Base-by-base conservation (phyloP, 129 eudicot genomes). In the Ambrosia trifida region DNA sequence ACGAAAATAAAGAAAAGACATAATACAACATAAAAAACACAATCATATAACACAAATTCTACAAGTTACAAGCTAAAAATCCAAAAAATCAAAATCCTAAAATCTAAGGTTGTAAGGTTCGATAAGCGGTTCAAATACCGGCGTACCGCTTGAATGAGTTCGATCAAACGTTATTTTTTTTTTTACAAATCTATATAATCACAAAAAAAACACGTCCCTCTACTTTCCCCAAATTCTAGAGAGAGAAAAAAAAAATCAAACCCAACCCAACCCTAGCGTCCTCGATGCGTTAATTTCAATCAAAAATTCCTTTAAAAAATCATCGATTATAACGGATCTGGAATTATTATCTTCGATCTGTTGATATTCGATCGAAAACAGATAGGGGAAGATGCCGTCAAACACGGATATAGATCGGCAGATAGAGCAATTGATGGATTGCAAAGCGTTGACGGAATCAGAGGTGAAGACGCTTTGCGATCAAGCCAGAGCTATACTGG, bases 371-470 rank as follows among this genome's bases (percentile, higher is more conserved):
- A 17, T 30, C 43, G 53, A 50, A 45, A 53, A 64, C 72, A 14
- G 12, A 20, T 5, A 45, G 49, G 80, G 17, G 12, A 79, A 68
- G 64, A 87, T 90, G 95, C 86, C 88, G 69, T 79, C 81, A 52
- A 83, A 85, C 64, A 85, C 79, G 74, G 97, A 85, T 83, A 74
- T 87, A 80, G 89, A 91, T 64, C 83, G 92, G 85, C 89, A 87
- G 71, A 85, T 88, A 85, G 88, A 83, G 81, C 96, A 85, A 65
- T 73, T 91, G 85, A 88, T 85, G 95, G 95, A 90, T 69, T 90
- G 97, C 87, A 90, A 90, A 78, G 81, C 91, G 76, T 78, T 90
- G 78, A 18, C 84, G 65, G 97, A 90, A 79, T 82, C 78, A 65
- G 97, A 90, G 82, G 97, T 90, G 67, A 85, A 83, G 73, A 49